These are phyloP conservation scores for Phlegmacium glaucopus DNA, from an alignment of 768 basidiomycete species.

Conservation along the genomic window DNA sequence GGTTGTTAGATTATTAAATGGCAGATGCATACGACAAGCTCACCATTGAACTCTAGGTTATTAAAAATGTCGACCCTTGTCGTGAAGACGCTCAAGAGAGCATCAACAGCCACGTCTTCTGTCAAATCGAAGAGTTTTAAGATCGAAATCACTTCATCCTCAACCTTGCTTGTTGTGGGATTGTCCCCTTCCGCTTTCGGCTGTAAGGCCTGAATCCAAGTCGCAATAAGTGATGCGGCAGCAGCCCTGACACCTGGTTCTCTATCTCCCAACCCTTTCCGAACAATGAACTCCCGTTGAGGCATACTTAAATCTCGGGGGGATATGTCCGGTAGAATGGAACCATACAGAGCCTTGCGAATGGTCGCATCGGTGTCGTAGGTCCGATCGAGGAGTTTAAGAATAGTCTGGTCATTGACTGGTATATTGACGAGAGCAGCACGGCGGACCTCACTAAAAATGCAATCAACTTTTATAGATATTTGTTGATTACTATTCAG, in stretches of 20 bases:
- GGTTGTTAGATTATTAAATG: conserved; percentile 1
- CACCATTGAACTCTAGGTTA: conserved; percentile 66
- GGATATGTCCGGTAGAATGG: conserved; percentile 47
- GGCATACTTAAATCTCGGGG: conserved; percentile 62
- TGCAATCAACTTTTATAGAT: background rate
- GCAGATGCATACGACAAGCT: conserved; percentile 12
- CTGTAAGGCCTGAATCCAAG: conserved; percentile 70
- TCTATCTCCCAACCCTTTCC: conserved; percentile 83
- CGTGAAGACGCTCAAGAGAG: conserved; percentile 68
- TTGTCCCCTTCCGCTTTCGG: conserved; percentile 31
- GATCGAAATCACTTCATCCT: conserved; percentile 44
- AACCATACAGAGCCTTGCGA: conserved; percentile 70
- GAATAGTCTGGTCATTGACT: conserved; percentile 50
- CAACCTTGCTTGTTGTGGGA: conserved; percentile 7
- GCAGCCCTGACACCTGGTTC: conserved; percentile 71
- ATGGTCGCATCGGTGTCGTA: conserved; percentile 75
- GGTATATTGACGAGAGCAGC: conserved; percentile 73
- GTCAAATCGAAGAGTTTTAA: conserved; percentile 58
- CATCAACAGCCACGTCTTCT: conserved; percentile 68
- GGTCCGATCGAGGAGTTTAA: conserved; percentile 67
- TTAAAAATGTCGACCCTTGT: conserved; percentile 64
- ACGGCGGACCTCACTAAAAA: conserved; percentile 78
- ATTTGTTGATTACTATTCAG: conserved; percentile 4
- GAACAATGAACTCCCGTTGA: conserved; percentile 76
- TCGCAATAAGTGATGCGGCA: conserved; percentile 64